phyloP scores from a whole-genome alignment of 2,329 filamentous ascomycete species.

The Calonectria honghensis region DNA sequence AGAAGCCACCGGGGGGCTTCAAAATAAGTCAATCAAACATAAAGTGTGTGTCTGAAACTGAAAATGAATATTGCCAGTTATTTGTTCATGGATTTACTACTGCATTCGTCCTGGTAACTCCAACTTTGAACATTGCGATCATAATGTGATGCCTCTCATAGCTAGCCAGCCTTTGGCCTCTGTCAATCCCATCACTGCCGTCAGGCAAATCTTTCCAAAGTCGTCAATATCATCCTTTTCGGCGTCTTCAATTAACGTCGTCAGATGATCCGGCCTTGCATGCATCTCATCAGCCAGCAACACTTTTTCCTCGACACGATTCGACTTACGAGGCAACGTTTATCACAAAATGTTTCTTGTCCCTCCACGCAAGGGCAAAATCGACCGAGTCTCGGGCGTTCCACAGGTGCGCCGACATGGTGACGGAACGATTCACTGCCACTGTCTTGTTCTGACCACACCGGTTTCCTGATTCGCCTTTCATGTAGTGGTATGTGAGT shows the following conservation, averaged over 20 bases:
- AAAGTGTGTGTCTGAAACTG: no score
- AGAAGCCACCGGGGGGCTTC: no score
- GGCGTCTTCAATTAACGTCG: neutral
- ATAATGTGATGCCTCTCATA: conserved; percentile 22
- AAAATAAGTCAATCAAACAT: no score
- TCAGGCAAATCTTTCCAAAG: conserved; percentile 23
- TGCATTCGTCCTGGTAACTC: neutral
- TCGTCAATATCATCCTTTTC: conserved; percentile 27
- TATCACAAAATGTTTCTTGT: conserved; percentile 29
- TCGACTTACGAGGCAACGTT: conserved; percentile 19
- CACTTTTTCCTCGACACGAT: conserved; percentile 2
- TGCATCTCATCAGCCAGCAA: neutral
- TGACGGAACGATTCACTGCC: conserved; percentile 18
- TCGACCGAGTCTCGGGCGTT: conserved; percentile 24
- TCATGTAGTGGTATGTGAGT: conserved; percentile 15
- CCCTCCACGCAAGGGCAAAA: conserved; percentile 27
- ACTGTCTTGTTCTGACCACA: conserved; percentile 23
- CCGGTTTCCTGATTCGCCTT: conserved; percentile 6
- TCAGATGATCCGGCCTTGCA: conserved; percentile 19
- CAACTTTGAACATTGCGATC: neutral
- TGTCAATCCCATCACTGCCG: conserved; percentile 27
- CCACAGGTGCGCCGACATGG: conserved; percentile 30
- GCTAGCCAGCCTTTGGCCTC: conserved; percentile 35
- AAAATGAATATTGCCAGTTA: neutral
- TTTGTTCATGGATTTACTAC: neutral